Conservation (phyloP, 2,329 filamentous ascomycete genomes). For the Stemphylium vesicarium region DNA sequence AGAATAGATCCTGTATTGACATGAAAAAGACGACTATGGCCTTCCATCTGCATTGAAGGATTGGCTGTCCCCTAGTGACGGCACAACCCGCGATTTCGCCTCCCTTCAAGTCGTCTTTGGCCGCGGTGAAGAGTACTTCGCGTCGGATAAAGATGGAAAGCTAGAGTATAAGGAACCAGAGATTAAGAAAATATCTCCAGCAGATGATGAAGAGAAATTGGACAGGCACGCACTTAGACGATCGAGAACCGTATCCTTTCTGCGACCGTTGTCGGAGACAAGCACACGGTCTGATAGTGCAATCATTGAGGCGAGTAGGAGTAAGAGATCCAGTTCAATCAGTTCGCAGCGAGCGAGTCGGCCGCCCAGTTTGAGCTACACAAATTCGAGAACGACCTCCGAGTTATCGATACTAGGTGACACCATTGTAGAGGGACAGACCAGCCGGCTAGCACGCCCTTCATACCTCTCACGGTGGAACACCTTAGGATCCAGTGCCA, state of each 20-base stretch:
- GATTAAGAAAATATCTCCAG: slow-evolving; percentile 19
- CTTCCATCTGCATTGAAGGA: slow-evolving; percentile 40
- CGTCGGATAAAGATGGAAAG: slow-evolving; percentile 48
- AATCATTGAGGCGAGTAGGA: slow-evolving; percentile 12
- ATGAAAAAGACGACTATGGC: slow-evolving; percentile 41
- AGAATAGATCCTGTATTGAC: not conserved
- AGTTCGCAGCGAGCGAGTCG: slow-evolving; percentile 27
- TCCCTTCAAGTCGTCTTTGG: slow-evolving; percentile 50
- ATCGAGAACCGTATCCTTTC: slow-evolving; percentile 40
- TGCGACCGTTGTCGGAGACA: slow-evolving; percentile 34
- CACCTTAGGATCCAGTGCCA: not conserved
- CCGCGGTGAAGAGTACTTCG: slow-evolving; percentile 49
- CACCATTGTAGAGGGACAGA: slow-evolving; percentile 5
- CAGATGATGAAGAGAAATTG: slow-evolving; percentile 24
- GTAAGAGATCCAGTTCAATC: slow-evolving; percentile 26
- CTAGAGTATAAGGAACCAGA: slow-evolving; percentile 46
- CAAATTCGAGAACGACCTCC: slow-evolving; percentile 31
- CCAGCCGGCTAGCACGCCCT: slow-evolving; percentile 10
- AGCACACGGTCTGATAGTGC: slow-evolving; percentile 20
- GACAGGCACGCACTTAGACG: slow-evolving; percentile 32
- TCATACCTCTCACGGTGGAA: slow-evolving; percentile 12
- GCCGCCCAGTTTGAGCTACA: slow-evolving; percentile 28
- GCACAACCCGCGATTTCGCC: slow-evolving; percentile 39
- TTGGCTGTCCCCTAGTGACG: slow-evolving; percentile 45
- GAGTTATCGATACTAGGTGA: slow-evolving; percentile 25